phyloP scores from a whole-genome alignment of 2,329 filamentous ascomycete genomes.

The Colletotrichum higginsianum region DNA sequence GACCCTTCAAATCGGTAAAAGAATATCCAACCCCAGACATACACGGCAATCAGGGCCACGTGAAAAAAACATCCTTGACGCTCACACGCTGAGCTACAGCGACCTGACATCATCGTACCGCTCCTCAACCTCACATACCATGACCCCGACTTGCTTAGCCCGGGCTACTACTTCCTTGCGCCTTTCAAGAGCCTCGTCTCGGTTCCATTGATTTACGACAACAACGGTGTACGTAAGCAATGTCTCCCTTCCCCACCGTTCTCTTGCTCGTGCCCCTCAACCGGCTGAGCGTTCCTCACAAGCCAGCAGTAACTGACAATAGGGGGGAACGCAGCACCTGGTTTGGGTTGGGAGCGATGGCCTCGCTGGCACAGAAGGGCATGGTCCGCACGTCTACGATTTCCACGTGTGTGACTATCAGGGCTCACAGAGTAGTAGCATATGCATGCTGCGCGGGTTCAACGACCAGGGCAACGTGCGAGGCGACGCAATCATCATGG shows the following conservation, averaged over 20 bases:
- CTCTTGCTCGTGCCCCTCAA: too few species aligned
- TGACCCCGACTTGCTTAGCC: neutral
- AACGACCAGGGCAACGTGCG: conserved; percentile 9
- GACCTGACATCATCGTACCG: conserved; percentile 15
- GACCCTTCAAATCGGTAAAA: conserved; percentile 5
- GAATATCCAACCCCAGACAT: too few species aligned
- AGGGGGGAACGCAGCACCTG: neutral
- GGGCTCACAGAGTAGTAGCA: neutral
- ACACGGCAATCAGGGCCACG: too few species aligned
- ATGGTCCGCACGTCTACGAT: conserved; percentile 8
- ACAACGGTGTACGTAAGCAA: neutral
- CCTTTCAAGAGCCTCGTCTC: conserved; percentile 16
- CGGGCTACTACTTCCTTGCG: conserved; percentile 6
- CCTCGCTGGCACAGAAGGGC: conserved; percentile 9
- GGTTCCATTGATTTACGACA: conserved; percentile 8
- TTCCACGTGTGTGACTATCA: conserved; percentile 8
- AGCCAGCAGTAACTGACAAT: too few species aligned
- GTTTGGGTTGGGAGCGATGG: conserved; percentile 16
- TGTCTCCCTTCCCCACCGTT: too few species aligned
- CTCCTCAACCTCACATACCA: neutral
- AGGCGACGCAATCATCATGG: conserved; percentile 4
- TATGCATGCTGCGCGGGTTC: conserved; percentile 17
- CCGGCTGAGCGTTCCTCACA: too few species aligned
- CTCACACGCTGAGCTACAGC: neutral
- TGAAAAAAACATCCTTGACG: neutral